Evolutionary conservation across 345 rosid species (phyloP), one percentile per base, ranked within the genome.

Genomic region (Lumnitzera racemosa): DNA sequence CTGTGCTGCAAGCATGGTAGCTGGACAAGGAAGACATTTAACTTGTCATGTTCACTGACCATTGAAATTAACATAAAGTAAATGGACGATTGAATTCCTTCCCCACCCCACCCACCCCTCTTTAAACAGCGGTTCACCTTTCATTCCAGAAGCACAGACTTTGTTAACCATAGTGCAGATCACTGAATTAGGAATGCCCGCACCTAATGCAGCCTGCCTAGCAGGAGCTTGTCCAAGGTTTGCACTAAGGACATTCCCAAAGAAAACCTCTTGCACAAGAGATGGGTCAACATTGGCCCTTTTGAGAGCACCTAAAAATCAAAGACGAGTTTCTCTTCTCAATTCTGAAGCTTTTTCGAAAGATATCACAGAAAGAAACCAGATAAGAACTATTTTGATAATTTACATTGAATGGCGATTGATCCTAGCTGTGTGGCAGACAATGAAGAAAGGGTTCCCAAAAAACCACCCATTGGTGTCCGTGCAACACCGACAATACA

Each of bases 191-290:
- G 96, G 95, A 61, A 94, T 81, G 49, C 96, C 92, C 2, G 99
- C 96, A 53, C 92, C 99, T 63, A 94, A 69, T 36, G 99, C 92
- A 60, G 97, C 99, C 73, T 94, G 99, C 68, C 97, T 86, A 62
- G 99, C 97, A 46, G 97, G 97, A 74, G 99, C 97, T 76, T 90
- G 99, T 17, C 97, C 99, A 62, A 94, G 80, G 81, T 94, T 90
- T 59, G 96, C 97, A 58, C 84, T 84, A 52, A 88, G 85, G 64
- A 94, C 99, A 76, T 94, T 94, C 47, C 97, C 99, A 36, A 94
- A 84, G 81, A 84, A 80, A 20, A 94, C 96, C 75, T 90, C 99
- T 81, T 94, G 89, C 56, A 94, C 97, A 60, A 88, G 90, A 12
- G 85, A 72, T 27, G 97, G 91, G 67, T 86, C 91, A 63, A 94